Conservation (phyloP, 129 eudicot genomes). For the Artemisia argyi region DNA sequence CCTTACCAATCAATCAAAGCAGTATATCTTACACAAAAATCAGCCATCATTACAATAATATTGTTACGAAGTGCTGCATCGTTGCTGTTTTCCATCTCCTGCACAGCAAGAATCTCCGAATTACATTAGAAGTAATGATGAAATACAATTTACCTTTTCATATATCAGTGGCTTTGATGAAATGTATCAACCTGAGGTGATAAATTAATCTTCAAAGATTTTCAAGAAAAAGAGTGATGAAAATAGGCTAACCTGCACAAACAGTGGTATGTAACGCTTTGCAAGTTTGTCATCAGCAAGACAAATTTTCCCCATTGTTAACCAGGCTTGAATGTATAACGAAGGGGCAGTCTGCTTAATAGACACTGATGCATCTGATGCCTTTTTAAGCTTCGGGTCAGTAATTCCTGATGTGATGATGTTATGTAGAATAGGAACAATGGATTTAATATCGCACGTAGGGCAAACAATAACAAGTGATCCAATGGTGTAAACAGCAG, state of each 20-base stretch:
- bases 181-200: too few species aligned
- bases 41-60: conserved; percentile 87
- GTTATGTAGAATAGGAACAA: conserved; percentile 63
- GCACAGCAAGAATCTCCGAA: conserved; percentile 27
- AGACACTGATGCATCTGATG: conserved; percentile 34
- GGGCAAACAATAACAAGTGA: conserved; percentile 85
- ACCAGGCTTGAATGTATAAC: conserved; percentile 90
- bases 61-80: conserved; percentile 82
- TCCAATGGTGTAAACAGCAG: conserved; percentile 87
- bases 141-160: not conserved
- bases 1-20: conserved; percentile 94
- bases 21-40: conserved; percentile 91
- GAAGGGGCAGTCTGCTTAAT: conserved; percentile 72
- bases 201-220: not conserved
- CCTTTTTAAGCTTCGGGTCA: conserved; percentile 52
- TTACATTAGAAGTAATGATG: not conserved
- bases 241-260: conserved; percentile 71
- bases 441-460: conserved; percentile 49
- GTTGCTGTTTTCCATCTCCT: conserved; percentile 95
- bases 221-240: not conserved
- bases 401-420: conserved; percentile 74
- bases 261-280: conserved; percentile 87
- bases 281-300: conserved; percentile 97
- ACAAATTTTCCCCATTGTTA: conserved; percentile 92
- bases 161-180: not conserved